Evolutionary conservation across 2,329 filamentous ascomycete genomes (phyloP), one percentile per base, ranked within the genome.

Genomic region (Paraphoma sp.): DNA sequence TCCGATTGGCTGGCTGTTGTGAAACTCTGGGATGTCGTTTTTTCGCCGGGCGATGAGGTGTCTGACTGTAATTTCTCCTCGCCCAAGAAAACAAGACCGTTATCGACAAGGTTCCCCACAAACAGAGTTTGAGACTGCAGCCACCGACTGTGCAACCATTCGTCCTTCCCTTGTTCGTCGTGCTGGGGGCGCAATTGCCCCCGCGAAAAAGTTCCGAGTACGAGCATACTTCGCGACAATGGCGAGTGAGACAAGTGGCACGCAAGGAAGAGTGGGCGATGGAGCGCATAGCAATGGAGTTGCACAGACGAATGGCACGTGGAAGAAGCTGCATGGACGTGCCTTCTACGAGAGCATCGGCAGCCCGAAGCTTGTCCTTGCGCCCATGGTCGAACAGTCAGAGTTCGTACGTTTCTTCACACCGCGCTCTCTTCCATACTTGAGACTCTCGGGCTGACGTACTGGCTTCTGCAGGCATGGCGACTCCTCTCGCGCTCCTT

Each of bases 341-440:
- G 91, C 90, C 11, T 98, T 99, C 75, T 99, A 98, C 73, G 88
- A 97, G 80, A 96, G 91, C 73, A 90, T 99, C 59, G 95, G 95
- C 18, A 93, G 90, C 57, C 95, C 95, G 1, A 97, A 92, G 78
- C 89, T 90, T 64, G 87, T 99, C 30, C 85, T 99, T 53, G 95
- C 95, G 33, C 95, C 95, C 36, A 99, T 99, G 95, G 95, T 99
- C 18, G 94, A 99, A 73, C 92, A 97, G 77, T 97, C 93, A 31
- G 95, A 99, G 81, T 97, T 98, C 81, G 93, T 97, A 82, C 64
- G 89, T 71, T 82, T 60, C 55, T 49, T 60, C 51, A 43, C 12
- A 18, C 45, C 45, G 42, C 46, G 47, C 18, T 31, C 30, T 9
- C n/a, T 30, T 28, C 11, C 14, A 23, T 30, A 10, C 14, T 1